phyloP scores from a whole-genome alignment of 2,329 filamentous ascomycete genomes.

The Scedosporium boydii region DNA sequence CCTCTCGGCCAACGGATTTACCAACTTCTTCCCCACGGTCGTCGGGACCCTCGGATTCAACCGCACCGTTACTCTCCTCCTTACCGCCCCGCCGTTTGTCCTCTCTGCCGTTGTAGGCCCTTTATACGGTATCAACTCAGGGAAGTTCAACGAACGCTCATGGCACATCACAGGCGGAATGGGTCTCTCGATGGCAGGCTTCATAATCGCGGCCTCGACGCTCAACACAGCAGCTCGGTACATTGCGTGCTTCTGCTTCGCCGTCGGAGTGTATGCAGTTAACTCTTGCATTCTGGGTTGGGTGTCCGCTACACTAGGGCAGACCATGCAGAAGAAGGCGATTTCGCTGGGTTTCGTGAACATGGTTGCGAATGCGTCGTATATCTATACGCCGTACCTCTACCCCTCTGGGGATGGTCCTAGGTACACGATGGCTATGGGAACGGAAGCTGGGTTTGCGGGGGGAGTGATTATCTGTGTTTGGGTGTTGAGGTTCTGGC shows the following conservation, averaged over 20 bases:
- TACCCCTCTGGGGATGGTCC: constrained; percentile 37
- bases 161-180: constrained; percentile 39
- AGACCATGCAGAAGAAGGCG: constrained; percentile 35
- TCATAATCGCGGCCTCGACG: constrained; percentile 29
- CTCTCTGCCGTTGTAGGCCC: constrained; percentile 12
- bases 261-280: constrained; percentile 45
- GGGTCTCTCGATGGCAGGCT: constrained; percentile 30
- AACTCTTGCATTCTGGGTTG: constrained; percentile 46
- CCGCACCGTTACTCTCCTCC: constrained; percentile 15
- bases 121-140: constrained; percentile 11
- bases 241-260: constrained; percentile 36
- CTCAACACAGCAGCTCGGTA: constrained; percentile 33
- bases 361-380: constrained; percentile 49
- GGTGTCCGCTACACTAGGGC: constrained; percentile 20
- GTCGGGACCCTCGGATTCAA: constrained; percentile 15
- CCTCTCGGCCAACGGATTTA: constrained; percentile 36
- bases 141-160: constrained; percentile 28
- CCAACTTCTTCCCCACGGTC: constrained; percentile 20
- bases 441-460: constrained; percentile 10
- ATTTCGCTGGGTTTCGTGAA: constrained; percentile 49
- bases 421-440: constrained; percentile 36
- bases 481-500: constrained; percentile 11
- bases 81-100: constrained; percentile 17
- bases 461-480: constrained; percentile 9
- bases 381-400: constrained; percentile 36